A percentile compares a stretch with the other conserved stretches of the same genome.
Evolutionary conservation across 345 rosid species (phyloP).

Genomic region (Clausena lansium): DNA sequence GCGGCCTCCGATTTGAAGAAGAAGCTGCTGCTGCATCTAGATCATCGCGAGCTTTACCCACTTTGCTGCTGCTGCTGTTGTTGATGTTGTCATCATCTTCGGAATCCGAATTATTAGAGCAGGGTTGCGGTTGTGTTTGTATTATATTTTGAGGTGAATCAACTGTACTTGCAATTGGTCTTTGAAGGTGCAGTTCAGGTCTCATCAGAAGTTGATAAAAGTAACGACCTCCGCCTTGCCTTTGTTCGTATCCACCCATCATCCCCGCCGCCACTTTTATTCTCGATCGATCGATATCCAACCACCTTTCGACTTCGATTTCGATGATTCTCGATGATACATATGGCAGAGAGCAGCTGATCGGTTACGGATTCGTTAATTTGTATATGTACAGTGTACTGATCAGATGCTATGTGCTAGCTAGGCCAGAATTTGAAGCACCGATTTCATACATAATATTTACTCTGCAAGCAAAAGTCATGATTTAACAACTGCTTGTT

Average conservation of each 20-base stretch:
- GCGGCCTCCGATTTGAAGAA: slow-evolving; percentile 51
- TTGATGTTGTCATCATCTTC: slow-evolving; percentile 2
- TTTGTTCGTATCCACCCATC: slow-evolving; percentile 48
- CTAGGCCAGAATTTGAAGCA: background rate
- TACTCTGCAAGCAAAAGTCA: background rate
- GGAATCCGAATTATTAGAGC: slow-evolving; percentile 38
- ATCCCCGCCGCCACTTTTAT: background rate
- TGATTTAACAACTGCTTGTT: background rate
- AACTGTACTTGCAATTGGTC: slow-evolving; percentile 5
- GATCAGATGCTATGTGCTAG: no score
- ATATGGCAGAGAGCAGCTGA: no score
- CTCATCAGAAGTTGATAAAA: slow-evolving; percentile 40
- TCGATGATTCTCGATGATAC: no score
- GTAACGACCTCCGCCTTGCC: slow-evolving; percentile 29
- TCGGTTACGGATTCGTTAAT: no score
- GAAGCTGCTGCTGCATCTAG: background rate
- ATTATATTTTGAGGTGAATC: no score
- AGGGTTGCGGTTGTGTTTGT: background rate
- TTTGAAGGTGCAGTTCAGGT: slow-evolving; percentile 49
- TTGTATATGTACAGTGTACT: no score
- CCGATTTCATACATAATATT: background rate
- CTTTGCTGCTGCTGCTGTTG: no score
- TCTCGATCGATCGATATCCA: no score
- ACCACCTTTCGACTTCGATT: no score
- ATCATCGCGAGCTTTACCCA: background rate